Evolutionary conservation across 176 grass and related monocot species (phyloP), one percentile per base, ranked within the genome.

Genomic region (Eleusine indica): DNA sequence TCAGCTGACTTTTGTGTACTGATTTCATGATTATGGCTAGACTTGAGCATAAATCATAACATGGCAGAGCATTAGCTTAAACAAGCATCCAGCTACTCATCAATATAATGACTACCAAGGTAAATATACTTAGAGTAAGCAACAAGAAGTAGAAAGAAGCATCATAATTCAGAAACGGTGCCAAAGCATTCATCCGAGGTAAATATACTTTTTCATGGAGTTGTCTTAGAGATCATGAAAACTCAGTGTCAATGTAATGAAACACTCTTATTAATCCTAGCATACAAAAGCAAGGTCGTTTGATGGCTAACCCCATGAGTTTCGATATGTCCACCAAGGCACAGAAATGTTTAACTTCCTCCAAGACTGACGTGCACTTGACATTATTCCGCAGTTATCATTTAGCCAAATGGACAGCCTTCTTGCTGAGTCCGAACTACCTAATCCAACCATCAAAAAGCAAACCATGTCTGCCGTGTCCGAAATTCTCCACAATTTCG

Each of bases 361-460:
- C 13, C 39, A 61, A 71, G 6, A 21, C 15, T 43, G 1, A 39
- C 3, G 13, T 43, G n/a, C 46, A 30, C 7, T 71, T 71, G 54
- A 53, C 16, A 71, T 54, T 46, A 71, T 63, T 75, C 22, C 6
- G 79, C 6, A 15, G 40, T 78, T 74, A 80, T 71, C 49, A 79
- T 40, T 51, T 40, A 80, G 15, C 29, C 18, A 11, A 74, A 66
- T 16, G 41, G 73, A 44, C 46, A 48, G 73, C 61, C 35, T 17
- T 46, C 5, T 35, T 73, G 35, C 6, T 54, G 49, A 58, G 73
- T 63, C 47, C 60, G 25, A 9, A 25, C 58, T 14, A 38, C 62
- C 30, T 68, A 35, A 80, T n/a, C 28, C 40, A 69, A 87, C 53
- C 53, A 70, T 77, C n/a, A 77, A 52, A 18, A 15, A 32, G 63